Evolutionary conservation across 108 stramenopile genomes (phyloP).

Genomic region (Nitzschia sp.): DNA sequence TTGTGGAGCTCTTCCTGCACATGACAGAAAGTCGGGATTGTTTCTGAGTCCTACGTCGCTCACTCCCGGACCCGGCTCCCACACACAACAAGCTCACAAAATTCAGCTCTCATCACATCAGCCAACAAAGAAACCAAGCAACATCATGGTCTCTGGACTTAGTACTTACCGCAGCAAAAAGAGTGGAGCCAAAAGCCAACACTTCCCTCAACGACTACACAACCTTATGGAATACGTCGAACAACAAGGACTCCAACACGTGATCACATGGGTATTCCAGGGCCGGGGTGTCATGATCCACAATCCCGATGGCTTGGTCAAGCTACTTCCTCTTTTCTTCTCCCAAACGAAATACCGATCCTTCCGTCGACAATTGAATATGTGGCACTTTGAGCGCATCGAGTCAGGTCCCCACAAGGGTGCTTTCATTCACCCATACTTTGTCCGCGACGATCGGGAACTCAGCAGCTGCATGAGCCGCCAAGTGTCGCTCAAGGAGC

Average conservation of each 20-base stretch:
- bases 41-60: no score
- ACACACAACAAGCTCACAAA: no score
- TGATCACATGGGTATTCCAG: constrained; percentile 13
- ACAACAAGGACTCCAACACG: not conserved
- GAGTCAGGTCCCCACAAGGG: not conserved
- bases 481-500: not conserved
- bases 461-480: constrained; percentile 3
- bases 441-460: not conserved
- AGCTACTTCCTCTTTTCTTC: constrained; percentile 22
- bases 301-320: constrained; percentile 16
- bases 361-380: constrained; percentile 31
- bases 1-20: no score
- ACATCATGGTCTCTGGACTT: no score
- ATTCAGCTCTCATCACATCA: no score
- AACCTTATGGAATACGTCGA: constrained; percentile 17
- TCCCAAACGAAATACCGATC: constrained; percentile 21
- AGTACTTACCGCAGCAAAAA: no score
- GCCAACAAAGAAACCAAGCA: no score
- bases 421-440: not conserved
- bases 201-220: constrained; percentile 26
- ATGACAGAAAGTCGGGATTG: no score
- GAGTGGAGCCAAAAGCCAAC: not conserved
- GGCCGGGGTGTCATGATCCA: constrained; percentile 19
- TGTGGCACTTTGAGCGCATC: constrained; percentile 19
- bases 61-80: no score